These are phyloP conservation scores for Ceriops decandra DNA, from an alignment of 345 rosid genomes.

Conservation along the genomic window DNA sequence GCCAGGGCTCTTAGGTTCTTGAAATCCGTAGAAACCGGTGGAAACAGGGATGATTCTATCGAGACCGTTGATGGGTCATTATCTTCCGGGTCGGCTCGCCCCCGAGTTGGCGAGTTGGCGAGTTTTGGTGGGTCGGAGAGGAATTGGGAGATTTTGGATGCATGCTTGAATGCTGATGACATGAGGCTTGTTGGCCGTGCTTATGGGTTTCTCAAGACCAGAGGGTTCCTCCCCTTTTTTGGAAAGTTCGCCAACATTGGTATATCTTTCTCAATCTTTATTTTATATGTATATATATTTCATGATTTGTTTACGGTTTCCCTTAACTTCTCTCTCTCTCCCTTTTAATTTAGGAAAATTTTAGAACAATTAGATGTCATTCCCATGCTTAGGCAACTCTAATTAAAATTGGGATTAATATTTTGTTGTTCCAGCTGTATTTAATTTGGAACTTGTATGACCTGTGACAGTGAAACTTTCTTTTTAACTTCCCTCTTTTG, in stretches of 20 bases:
- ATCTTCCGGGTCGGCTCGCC: constrained; percentile 15
- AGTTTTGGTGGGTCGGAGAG: constrained; percentile 33
- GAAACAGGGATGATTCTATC: constrained; percentile 14
- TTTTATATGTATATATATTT: background rate
- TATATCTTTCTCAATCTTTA: constrained; percentile 12
- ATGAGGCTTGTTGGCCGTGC: constrained; percentile 79
- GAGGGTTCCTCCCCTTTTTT: constrained; percentile 64
- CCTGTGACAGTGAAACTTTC: too few species aligned
- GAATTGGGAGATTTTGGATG: constrained; percentile 83
- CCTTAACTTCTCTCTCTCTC: too few species aligned
- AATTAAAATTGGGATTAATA: too few species aligned
- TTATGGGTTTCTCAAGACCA: constrained; percentile 56
- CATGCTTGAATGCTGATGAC: constrained; percentile 89
- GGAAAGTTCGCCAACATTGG: constrained; percentile 71
- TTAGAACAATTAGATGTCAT: too few species aligned
- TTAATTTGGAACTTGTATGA: too few species aligned
- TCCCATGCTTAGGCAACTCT: too few species aligned
- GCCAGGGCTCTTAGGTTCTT: constrained; percentile 75
- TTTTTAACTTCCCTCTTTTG: too few species aligned
- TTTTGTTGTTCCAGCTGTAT: too few species aligned
- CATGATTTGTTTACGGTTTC: too few species aligned
- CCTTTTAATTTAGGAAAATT: too few species aligned
- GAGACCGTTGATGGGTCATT: constrained; percentile 16
- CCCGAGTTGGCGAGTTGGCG: constrained; percentile 34
- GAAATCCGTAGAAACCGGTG: constrained; percentile 41